Percentiles rank a stretch among this genome's conserved stretches.
phyloP scores from a whole-genome alignment of 176 grass and related monocot species.

The Miscanthus lutarioriparius region DNA sequence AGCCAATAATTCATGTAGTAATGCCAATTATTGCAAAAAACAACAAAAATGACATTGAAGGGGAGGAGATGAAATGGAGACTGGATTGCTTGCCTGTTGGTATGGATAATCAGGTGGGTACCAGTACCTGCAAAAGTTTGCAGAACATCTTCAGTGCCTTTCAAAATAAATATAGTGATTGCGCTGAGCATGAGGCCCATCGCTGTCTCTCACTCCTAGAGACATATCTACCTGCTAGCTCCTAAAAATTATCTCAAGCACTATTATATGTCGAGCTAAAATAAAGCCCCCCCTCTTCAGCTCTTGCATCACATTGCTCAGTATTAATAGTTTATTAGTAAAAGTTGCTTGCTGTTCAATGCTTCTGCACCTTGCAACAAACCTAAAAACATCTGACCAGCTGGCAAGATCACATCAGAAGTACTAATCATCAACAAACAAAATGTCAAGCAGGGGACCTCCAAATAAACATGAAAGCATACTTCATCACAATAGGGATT shows the following conservation, averaged over 20 bases:
- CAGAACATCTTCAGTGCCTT: slow-evolving; percentile 44
- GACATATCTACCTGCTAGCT: slow-evolving; percentile 21
- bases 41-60: slow-evolving; percentile 1
- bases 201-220: not conserved
- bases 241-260: slow-evolving; percentile 1
- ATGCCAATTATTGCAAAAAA: slow-evolving; percentile 4
- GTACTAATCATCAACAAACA: not conserved
- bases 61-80: not conserved
- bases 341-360: not conserved
- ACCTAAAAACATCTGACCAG: not conserved
- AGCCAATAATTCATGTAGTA: not conserved
- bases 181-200: slow-evolving; percentile 22
- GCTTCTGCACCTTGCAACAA: not conserved
- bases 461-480: not conserved
- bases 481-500: not conserved
- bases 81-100: slow-evolving; percentile 58
- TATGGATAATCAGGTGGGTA: slow-evolving; percentile 76
- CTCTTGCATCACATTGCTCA: not conserved
- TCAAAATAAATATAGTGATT: slow-evolving; percentile 29
- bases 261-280: not conserved
- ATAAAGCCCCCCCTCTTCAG: not conserved
- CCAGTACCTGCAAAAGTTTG: slow-evolving; percentile 79
- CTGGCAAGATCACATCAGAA: not conserved
- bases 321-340: not conserved
- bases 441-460: not conserved